phyloP scores from a whole-genome alignment of 352 stramenopile genomes.

The Globisporangium cylindrosporum region DNA sequence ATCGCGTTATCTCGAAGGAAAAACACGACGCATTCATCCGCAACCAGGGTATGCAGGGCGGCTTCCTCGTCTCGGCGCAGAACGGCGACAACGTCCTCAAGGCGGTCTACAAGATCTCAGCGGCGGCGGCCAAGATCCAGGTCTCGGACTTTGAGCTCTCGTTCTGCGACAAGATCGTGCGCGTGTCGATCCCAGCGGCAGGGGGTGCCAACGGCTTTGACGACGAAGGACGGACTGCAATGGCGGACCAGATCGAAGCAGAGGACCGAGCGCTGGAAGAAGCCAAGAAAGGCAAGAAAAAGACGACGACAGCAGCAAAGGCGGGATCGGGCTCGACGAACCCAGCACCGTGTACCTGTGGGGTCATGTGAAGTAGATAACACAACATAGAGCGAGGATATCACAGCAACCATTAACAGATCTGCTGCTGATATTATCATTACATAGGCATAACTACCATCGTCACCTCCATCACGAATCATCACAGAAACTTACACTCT shows the following conservation, averaged over 20 bases:
- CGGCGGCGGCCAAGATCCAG: conserved; percentile 57
- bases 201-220: conserved; percentile 12
- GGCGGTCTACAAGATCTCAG: conserved; percentile 75
- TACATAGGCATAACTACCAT: background rate
- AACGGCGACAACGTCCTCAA: conserved; percentile 84
- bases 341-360: conserved; percentile 1
- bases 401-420: background rate
- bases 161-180: conserved; percentile 72
- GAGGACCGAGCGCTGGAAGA: conserved; percentile 59
- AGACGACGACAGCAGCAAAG: conserved; percentile 8
- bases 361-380: conserved; percentile 13
- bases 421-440: background rate
- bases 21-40: conserved; percentile 79
- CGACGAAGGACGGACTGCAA: conserved; percentile 54
- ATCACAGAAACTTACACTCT: conserved; percentile 61
- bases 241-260: conserved; percentile 76
- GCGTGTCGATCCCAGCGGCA: conserved; percentile 38
- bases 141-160: conserved; percentile 81
- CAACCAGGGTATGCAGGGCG: conserved; percentile 50
- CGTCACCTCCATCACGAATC: conserved; percentile 21
- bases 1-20: conserved; percentile 63
- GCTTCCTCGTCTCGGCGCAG: conserved; percentile 81
- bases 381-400: background rate
- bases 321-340: too few relatives aligned
- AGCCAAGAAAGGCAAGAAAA: conserved; percentile 27